phyloP scores from a whole-genome alignment of 2,329 filamentous ascomycete species.

The Zasmidium cellare region DNA sequence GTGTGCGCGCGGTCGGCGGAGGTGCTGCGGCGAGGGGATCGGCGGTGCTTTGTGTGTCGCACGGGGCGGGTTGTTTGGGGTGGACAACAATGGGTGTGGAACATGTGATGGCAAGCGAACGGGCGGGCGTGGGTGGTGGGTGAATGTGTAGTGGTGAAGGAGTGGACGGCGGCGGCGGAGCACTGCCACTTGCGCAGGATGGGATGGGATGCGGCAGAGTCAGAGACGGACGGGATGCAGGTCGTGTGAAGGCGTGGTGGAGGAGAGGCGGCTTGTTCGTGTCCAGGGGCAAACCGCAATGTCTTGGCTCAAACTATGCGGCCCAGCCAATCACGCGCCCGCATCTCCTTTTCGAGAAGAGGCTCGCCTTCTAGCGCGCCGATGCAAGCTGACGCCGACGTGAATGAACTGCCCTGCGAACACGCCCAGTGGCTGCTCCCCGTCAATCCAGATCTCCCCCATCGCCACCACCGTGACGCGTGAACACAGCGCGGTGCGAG shows the following conservation, averaged over 20 bases:
- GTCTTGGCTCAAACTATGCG: not conserved
- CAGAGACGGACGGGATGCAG: not conserved
- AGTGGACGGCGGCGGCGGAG: constrained; percentile 1
- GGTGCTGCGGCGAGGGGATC: not conserved
- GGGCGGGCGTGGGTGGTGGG: not conserved
- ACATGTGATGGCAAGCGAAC: not conserved
- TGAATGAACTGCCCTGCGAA: not conserved
- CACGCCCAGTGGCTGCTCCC: too few species aligned
- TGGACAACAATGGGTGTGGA: not conserved
- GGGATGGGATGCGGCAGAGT: not conserved
- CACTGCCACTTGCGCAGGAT: constrained; percentile 2
- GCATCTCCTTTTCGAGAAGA: not conserved
- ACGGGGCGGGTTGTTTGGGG: not conserved
- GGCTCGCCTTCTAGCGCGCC: not conserved
- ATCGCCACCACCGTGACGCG: not conserved
- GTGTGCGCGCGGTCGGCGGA: not conserved
- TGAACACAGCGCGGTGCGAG: not conserved
- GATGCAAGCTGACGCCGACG: not conserved
- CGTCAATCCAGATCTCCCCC: not conserved
- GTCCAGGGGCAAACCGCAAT: not conserved
- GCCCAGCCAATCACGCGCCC: not conserved
- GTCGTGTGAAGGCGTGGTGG: not conserved
- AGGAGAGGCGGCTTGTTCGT: not conserved
- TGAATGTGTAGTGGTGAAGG: not conserved
- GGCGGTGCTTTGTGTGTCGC: not conserved